Percentiles rank a stretch among this genome's conserved stretches.
These are phyloP conservation scores for Boletales sp. DNA, from an alignment of 768 basidiomycete species.

Conservation along the genomic window DNA sequence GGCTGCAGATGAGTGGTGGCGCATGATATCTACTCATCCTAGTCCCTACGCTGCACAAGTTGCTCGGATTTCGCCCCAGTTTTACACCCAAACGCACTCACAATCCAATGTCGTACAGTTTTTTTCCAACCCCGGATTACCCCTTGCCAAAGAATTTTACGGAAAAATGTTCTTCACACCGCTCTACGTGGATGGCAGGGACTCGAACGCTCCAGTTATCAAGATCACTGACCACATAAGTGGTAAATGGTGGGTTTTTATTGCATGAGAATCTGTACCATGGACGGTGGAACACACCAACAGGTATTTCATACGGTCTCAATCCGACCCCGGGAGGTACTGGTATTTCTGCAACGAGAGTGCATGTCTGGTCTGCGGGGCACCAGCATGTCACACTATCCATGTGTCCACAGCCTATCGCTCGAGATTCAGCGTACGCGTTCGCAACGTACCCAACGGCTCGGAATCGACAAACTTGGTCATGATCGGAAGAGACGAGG, in stretches of 20 bases:
- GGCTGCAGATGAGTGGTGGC: slow-evolving; percentile 27
- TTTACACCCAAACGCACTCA: background rate
- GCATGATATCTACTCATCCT: slow-evolving; percentile 15
- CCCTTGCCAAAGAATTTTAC: background rate
- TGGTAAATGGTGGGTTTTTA: background rate
- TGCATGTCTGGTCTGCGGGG: background rate
- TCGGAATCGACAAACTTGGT: background rate
- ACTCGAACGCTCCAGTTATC: background rate
- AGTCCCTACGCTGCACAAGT: slow-evolving; percentile 3
- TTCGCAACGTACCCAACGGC: background rate
- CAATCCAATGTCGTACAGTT: background rate
- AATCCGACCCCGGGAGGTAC: background rate
- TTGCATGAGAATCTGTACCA: no score
- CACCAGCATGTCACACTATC: background rate
- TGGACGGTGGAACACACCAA: no score
- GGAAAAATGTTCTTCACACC: slow-evolving; percentile 2
- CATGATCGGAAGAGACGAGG: background rate
- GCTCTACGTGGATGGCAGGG: background rate
- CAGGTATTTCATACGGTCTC: background rate
- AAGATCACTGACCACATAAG: slow-evolving; percentile 3
- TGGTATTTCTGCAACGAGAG: background rate
- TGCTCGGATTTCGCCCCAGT: slow-evolving; percentile 1
- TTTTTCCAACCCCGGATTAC: background rate
- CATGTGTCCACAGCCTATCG: background rate
- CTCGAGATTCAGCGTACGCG: background rate